Base-by-base conservation (phyloP, 345 rosid genomes). In the Raphanus raphanistrum region DNA sequence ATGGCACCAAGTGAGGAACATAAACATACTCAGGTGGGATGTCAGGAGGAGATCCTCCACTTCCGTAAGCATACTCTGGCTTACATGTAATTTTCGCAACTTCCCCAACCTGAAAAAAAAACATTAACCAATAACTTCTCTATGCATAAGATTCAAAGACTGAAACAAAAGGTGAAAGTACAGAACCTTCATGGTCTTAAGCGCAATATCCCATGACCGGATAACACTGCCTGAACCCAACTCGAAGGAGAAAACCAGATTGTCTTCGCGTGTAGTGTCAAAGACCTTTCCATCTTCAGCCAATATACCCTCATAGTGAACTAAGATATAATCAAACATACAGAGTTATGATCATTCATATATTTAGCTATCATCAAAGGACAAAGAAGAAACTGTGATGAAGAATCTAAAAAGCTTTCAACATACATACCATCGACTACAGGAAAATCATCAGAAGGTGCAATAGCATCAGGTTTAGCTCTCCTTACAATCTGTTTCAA, bases 1-100 rank as follows among this genome's bases (percentile, higher is more conserved):
- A 48, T 11, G 43, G 43, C n/a, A 2, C 61, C 6, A 63, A 64
- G 58, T 16, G 52, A 5, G 27, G 32, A 78, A 45, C 73, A 27
- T 48, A 3, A 63, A 68, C 82, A 72, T 90, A 95, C 99, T 86
- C 74, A 2, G 99, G 87, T 71, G 97, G 99, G 73, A 95, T 88
- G 65, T 92, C 97, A 0, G 98, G 97, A 29, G 94, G 92, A 77
- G 98, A 92, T 29, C 98, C 99, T 21, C 87, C 86, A 69, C 86
- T 83, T 36, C 99, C 94, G 69, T 95, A 95, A 32, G 96, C 98
- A 82, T 92, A 92, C 38, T 95, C 98, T 31, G 99, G 93, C 84
- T 88, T 92, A 87, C 98, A 92, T 55, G 88, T 90, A 80, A 92
- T 76, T 80, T 89, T 91, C 3, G 99, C 99, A 82, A 95, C 87